Evolutionary conservation across 805 yeast genomes (phyloP).

Genomic region (Myxozyma monticola): DNA sequence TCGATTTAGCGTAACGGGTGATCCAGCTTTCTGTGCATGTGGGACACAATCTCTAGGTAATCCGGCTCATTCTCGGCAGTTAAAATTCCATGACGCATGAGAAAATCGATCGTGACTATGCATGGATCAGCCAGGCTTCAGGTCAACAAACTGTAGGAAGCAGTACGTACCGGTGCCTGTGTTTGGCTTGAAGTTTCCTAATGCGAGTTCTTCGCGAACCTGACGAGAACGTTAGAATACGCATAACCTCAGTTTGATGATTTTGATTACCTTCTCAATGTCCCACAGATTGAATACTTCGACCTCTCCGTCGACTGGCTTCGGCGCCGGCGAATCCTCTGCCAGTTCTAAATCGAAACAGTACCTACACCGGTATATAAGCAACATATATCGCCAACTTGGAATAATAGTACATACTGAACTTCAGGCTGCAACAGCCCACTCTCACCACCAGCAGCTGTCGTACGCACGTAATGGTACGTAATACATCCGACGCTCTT

Average conservation of each 20-base stretch:
- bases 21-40: slow-evolving; percentile 69
- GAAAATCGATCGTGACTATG: slow-evolving; percentile 70
- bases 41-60: slow-evolving; percentile 56
- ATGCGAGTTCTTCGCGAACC: slow-evolving; percentile 50
- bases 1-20: slow-evolving; percentile 50
- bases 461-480: slow-evolving; percentile 46
- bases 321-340: slow-evolving; percentile 48
- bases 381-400: neutral
- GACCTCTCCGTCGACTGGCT: slow-evolving; percentile 73
- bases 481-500: slow-evolving; percentile 64
- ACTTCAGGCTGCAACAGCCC: slow-evolving; percentile 86
- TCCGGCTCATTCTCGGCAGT: slow-evolving; percentile 66
- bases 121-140: too few relatives aligned
- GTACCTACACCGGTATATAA: slow-evolving; percentile 38
- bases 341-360: slow-evolving; percentile 68
- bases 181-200: slow-evolving; percentile 82
- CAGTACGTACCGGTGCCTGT: slow-evolving; percentile 53
- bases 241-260: neutral
- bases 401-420: slow-evolving; percentile 44
- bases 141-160: too few relatives aligned
- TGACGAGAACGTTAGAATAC: neutral
- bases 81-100: slow-evolving; percentile 79
- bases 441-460: slow-evolving; percentile 43
- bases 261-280: slow-evolving; percentile 46
- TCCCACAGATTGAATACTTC: slow-evolving; percentile 66